Conservation (phyloP, 176 grass and related monocot genomes). For the Sorghum bicolor region Sorghum_bicolor_NCBIv3 NC_012875.2:6453001-6453500, state of each 20-base stretch:
- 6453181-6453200: conserved; percentile 27
- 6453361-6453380: no score
- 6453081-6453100: neutral
- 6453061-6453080: neutral
- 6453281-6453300: neutral
- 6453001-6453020: neutral
- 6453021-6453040: neutral
- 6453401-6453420: no score
- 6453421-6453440: no score
- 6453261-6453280: neutral
- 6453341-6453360: neutral
- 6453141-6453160: neutral
- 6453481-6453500: no score
- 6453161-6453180: conserved; percentile 8
- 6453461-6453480: no score
- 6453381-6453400: no score
- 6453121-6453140: neutral
- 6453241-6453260: neutral
- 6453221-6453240: conserved; percentile 8
- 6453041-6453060: conserved; percentile 14
- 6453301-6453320: neutral
- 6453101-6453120: neutral
- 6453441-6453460: no score
- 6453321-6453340: neutral
- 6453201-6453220: conserved; percentile 25